Base-by-base conservation (phyloP, 177 flowering plant species). In the Vitis hybrid region DNA sequence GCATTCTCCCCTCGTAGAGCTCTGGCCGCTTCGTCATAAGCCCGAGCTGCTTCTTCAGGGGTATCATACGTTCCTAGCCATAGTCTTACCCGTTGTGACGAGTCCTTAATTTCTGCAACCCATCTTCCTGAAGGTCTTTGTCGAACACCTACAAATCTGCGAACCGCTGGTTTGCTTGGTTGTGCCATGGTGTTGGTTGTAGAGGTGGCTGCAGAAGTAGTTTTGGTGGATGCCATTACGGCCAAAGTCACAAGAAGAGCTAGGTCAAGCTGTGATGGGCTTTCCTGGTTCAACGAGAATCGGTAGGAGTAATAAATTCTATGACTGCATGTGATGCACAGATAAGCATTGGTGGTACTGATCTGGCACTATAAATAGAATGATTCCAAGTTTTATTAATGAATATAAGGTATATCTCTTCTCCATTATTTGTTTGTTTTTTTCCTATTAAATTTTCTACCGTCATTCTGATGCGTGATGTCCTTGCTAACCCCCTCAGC, bases 51-150 rank as follows among this genome's bases (percentile, higher is more conserved):
- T 55, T 81, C 88, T 60, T 85, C 88, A 0, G 88, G 83, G 0
- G 88, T 77, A 60, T 85, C 86, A 48, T 85, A 85, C 2, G 88
- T 83, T 1, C 88, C 88, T 0, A 85, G 76, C 88, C 88, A 85
- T 2, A 85, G 65, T 26, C 88, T 67, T 2, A 83, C 83, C 0
- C 82, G 70, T 55, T 81, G 88, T 31, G 85, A 81, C 2, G 88
- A 83, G 72, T 85, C 88, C 61, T 85, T 85, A 69, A 85, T 85
- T 69, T 85, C 87, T 1, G 87, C 87, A 5, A 85, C 87, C 87
- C 87, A 85, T 69, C 87, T 73, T 14, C 85, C 88, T 1, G 88
- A 85, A 0, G 84, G 88, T 71, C 88, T 66, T 67, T 82, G 86
- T 62, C 88, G 50, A 1, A 85, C 88, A 10, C 88, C 88, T 1